Evolutionary conservation across 805 yeast species (phyloP).

Genomic region (Pichia deserticola): DNA sequence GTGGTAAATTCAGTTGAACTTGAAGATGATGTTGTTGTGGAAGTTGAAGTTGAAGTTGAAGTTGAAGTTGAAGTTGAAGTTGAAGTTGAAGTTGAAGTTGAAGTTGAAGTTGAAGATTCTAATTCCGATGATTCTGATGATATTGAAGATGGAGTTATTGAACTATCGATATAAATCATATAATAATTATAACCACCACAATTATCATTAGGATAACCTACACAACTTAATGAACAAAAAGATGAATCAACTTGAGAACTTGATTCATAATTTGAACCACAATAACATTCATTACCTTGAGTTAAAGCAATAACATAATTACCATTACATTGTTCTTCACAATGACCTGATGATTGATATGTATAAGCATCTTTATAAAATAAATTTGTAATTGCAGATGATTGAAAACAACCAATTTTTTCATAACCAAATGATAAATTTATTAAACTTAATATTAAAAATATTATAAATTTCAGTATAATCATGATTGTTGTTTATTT

Average conservation of each 20-base stretch:
- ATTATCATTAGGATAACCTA: constrained; percentile 53
- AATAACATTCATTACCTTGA: constrained; percentile 53
- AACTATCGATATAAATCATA: constrained; percentile 36
- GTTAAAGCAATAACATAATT: constrained; percentile 37
- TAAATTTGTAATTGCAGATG: constrained; percentile 26
- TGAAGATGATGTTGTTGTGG: constrained; percentile 8
- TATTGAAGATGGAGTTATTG: constrained; percentile 1
- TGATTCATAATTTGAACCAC: constrained; percentile 45
- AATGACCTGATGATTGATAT: constrained; percentile 57
- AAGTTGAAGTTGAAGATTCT: constrained; percentile 12
- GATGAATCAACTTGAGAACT: constrained; percentile 20
- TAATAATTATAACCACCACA: constrained; percentile 53
- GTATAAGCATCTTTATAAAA: constrained; percentile 38
- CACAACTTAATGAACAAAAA: constrained; percentile 43
- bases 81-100: constrained; percentile 13
- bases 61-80: neutral
- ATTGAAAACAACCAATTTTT: constrained; percentile 22
- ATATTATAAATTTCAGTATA: too few relatives aligned
- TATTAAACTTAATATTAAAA: neutral
- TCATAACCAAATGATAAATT: constrained; percentile 9
- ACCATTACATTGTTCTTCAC: constrained; percentile 44
- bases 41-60: constrained; percentile 13
- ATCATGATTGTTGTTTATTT: too few relatives aligned
- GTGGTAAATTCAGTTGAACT: constrained; percentile 9
- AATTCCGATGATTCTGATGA: neutral